Evolutionary conservation across 768 basidiomycete species (phyloP), one percentile per base, ranked within the genome.

Genomic region (Phylloporus sp.): DNA sequence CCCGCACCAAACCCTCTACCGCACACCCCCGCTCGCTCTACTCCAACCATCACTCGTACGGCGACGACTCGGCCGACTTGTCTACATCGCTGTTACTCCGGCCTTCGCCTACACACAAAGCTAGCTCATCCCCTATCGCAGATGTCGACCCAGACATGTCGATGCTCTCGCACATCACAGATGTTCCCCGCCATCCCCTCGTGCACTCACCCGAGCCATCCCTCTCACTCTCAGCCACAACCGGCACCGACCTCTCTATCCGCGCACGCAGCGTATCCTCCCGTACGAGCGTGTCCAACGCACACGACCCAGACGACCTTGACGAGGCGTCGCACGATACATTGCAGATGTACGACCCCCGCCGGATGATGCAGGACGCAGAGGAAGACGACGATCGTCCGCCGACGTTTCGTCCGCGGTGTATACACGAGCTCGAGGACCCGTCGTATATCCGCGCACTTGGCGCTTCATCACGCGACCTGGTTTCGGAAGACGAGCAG

Each of bases 381-480:
- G 57, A 67, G 45, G 53, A 63, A 22, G 53, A 65, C 47, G 47
- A 71, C 62, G 35, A 69, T 51, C 56, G 48, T 18, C 56, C 62
- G 16, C 54, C 65, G 12, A 55, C 43, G 8, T 65, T 67, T 13
- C 67, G 43, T 16, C 71, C 76, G 2, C 70, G 61, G 2, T 83
- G 81, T 62, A 84, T 84, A 47, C 82, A 84, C 60, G 80, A 85
- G 58, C 56, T 84, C 9, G 73, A 72, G 7, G 68, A 68, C 39
- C 66, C 68, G 20, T 68, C 68, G 4, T 68, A 69, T 20, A 55
- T 67, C 7, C 57, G 47, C 16, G 54, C 34, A 2, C 43, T 57
- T 2, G 62, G 26, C n/a, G 5, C 26, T 24, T 18, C 26, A 4
- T 43, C 26, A 15, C 47, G 23, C 12, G 49, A 52, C 1, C 35